A percentile compares a stretch with the other conserved stretches of the same genome.
phyloP scores from a whole-genome alignment of 352 stramenopile species.

The Pythium brassicae region DNA sequence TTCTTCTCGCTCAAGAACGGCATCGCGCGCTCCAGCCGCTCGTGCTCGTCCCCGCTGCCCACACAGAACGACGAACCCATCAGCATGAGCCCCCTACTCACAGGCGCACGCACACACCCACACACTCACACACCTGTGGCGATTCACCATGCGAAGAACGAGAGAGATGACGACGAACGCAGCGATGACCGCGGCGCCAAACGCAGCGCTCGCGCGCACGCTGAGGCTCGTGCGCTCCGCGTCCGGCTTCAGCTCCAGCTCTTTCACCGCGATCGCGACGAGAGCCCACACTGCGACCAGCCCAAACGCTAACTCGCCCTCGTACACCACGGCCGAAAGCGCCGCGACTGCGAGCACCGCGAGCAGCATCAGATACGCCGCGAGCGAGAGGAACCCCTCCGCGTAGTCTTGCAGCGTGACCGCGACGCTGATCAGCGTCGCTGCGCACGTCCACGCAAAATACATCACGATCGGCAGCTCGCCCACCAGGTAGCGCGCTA shows the following conservation, averaged over 20 bases:
- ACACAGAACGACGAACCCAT: not conserved
- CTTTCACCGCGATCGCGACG: constrained; percentile 47
- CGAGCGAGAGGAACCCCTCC: constrained; percentile 43
- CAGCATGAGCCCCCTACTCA: not conserved
- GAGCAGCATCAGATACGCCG: constrained; percentile 52
- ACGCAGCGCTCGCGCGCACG: constrained; percentile 49
- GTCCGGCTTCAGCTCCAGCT: constrained; percentile 33
- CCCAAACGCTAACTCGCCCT: constrained; percentile 51
- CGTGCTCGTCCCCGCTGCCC: not conserved
- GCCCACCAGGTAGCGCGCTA: constrained; percentile 46
- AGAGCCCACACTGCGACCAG: constrained; percentile 65
- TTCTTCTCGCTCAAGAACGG: constrained; percentile 42
- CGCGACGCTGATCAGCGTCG: constrained; percentile 65
- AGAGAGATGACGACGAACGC: constrained; percentile 59
- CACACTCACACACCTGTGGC: constrained; percentile 24
- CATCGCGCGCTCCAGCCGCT: constrained; percentile 23
- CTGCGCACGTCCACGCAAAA: constrained; percentile 69
- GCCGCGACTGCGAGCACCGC: constrained; percentile 52
- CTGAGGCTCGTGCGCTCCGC: constrained; percentile 52
- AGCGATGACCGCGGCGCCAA: constrained; percentile 52
- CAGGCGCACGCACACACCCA: not conserved
- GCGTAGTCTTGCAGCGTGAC: constrained; percentile 50
- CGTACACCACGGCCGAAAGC: constrained; percentile 53
- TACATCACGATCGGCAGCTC: constrained; percentile 66
- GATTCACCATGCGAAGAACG: constrained; percentile 26